phyloP scores from a whole-genome alignment of 305 asterid genomes.

The Rubia balearica region DNA sequence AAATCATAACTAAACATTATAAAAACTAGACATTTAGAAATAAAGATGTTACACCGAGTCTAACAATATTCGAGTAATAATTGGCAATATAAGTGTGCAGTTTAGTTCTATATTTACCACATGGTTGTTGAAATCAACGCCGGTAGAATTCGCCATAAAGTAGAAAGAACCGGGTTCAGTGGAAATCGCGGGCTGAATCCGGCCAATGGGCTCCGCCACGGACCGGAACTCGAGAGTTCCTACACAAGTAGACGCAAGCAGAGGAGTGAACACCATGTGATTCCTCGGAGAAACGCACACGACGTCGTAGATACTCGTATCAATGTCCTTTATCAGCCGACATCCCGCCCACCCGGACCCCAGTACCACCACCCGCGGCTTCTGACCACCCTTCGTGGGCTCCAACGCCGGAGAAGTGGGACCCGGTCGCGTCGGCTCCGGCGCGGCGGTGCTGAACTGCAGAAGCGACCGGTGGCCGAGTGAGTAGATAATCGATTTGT shows the following conservation, averaged over 20 bases:
- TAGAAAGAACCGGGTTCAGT: slow-evolving; percentile 74
- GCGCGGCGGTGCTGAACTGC: slow-evolving; percentile 37
- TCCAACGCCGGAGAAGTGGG: slow-evolving; percentile 17
- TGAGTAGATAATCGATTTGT: slow-evolving; percentile 13
- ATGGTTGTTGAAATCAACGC: slow-evolving; percentile 60
- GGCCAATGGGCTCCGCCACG: slow-evolving; percentile 83
- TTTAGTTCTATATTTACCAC: slow-evolving; percentile 29
- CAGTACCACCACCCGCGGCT: slow-evolving; percentile 81
- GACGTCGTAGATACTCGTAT: slow-evolving; percentile 56
- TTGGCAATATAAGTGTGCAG: too few relatives aligned
- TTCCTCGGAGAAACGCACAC: slow-evolving; percentile 88
- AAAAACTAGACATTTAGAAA: neutral
- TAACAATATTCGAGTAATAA: too few relatives aligned
- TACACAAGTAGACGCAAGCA: slow-evolving; percentile 89
- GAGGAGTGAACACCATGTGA: slow-evolving; percentile 93
- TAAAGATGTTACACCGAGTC: neutral
- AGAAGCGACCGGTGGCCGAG: slow-evolving; percentile 28
- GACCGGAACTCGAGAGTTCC: slow-evolving; percentile 97
- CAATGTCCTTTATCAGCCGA: slow-evolving; percentile 75
- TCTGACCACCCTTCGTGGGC: slow-evolving; percentile 68
- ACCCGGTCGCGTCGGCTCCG: neutral
- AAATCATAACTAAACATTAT: neutral
- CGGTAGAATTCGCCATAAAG: slow-evolving; percentile 72
- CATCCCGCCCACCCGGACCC: slow-evolving; percentile 98
- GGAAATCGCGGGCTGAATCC: slow-evolving; percentile 95